Evolutionary conservation across 163 green algal species (phyloP).

Genomic region (Volvox carteri): DNA sequence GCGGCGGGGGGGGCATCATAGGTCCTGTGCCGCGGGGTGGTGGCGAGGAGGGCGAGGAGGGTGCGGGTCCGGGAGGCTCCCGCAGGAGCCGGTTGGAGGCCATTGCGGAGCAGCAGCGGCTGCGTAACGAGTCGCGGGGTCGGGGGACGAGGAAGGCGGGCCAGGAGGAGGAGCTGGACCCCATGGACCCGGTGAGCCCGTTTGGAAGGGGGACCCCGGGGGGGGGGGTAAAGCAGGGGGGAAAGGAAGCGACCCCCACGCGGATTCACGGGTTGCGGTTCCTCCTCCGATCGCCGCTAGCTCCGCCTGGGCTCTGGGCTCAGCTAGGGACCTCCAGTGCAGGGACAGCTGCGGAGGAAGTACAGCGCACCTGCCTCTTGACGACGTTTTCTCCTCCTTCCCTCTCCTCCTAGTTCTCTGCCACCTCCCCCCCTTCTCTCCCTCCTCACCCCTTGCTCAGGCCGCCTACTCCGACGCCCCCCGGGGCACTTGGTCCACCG

Average conservation of each 20-base stretch:
- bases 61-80: constrained; percentile 18
- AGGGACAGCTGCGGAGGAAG: too few relatives aligned
- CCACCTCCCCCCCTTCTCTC: too few relatives aligned
- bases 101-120: constrained; percentile 63
- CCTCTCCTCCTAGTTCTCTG: too few relatives aligned
- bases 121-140: constrained; percentile 59
- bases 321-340: too few relatives aligned
- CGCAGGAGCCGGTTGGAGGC: constrained; percentile 62
- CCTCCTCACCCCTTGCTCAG: constrained; percentile 58
- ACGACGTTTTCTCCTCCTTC: too few relatives aligned
- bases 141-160: constrained; percentile 11
- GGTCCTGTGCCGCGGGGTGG: constrained; percentile 24
- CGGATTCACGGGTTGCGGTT: too few relatives aligned
- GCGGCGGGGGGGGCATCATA: neutral
- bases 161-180: constrained; percentile 75
- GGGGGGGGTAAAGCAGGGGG: neutral
- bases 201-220: too few relatives aligned
- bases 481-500: constrained; percentile 77
- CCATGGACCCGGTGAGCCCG: constrained; percentile 89
- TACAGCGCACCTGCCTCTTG: too few relatives aligned
- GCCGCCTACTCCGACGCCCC: constrained; percentile 89
- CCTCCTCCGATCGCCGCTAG: too few relatives aligned
- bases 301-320: too few relatives aligned
- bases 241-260: neutral
- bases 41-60: constrained; percentile 3